These are phyloP conservation scores for Crotalaria pallida DNA, from an alignment of 306 rosid species.

Conservation along the genomic window DNA sequence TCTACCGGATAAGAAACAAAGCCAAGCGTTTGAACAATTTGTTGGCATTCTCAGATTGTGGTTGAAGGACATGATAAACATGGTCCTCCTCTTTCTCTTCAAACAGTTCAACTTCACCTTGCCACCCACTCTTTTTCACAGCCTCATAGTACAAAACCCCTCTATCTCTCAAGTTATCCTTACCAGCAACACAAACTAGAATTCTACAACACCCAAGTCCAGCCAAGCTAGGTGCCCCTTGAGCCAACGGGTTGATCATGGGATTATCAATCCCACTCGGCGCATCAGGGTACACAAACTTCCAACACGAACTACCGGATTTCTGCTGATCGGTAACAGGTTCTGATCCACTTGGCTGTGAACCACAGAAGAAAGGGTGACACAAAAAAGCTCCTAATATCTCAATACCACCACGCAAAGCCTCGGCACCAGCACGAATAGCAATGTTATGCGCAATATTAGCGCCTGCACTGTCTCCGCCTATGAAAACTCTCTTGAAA, in stretches of 20 bases:
- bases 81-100: constrained; percentile 31
- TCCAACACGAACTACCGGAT: constrained; percentile 8
- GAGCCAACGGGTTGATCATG: constrained; percentile 24
- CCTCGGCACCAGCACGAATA: constrained; percentile 37
- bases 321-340: neutral
- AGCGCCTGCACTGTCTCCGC: constrained; percentile 62
- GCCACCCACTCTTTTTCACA: constrained; percentile 36
- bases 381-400: constrained; percentile 27
- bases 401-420: constrained; percentile 26
- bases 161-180: constrained; percentile 31
- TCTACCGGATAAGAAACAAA: constrained; percentile 1
- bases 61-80: constrained; percentile 21
- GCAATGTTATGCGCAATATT: constrained; percentile 47
- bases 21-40: constrained; percentile 1
- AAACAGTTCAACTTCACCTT: constrained; percentile 33
- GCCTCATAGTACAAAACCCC: constrained; percentile 32
- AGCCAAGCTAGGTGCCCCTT: constrained; percentile 35
- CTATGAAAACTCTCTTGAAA: constrained; percentile 26
- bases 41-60: constrained; percentile 4
- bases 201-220: constrained; percentile 33
- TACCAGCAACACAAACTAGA: constrained; percentile 32
- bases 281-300: constrained; percentile 29
- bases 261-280: constrained; percentile 39
- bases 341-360: constrained; percentile 29
- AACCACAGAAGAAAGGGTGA: constrained; percentile 43